Base-by-base conservation (phyloP, 2,329 filamentous ascomycete genomes). In the Chaetomiaceae sp. region DNA sequence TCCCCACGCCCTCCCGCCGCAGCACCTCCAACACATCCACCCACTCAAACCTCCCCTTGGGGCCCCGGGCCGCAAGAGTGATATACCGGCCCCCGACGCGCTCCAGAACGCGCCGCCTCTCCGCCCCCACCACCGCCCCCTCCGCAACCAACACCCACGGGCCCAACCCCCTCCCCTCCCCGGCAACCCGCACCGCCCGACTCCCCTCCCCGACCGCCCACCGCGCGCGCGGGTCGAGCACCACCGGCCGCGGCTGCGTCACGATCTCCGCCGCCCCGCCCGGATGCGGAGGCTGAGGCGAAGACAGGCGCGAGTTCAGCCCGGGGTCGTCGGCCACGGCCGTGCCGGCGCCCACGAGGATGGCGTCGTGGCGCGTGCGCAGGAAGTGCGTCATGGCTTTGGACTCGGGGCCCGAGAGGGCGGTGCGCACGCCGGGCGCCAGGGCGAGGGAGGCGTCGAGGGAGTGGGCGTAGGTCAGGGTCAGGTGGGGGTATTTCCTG, bases 381-480 rank as follows among this genome's bases (percentile, higher is more conserved):
- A 97, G 80, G 67, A 87, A 89, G 70, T 97, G 92, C 0, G 92
- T 96, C 89, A 97, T 95, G 48, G 88, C 81, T 70, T 96, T 96
- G 33, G 89, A 89, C 58, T 85, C 77, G 0, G 86, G 81, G 3
- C 91, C 91, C 1, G 92, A 97, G 13, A 97, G 80, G 0, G 80
- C 76, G 2, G 92, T 97, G 60, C 87, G 87, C n/a, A 83, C 76
- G 13, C 90, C 90, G 0, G 90, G 89, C 0, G 85, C 78, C 25
- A 92, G 77, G 1, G 90, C 82, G 46, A 95, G 78, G 49, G 84
- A 81, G 36, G 87, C 86, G 72, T 97, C 92, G 61, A 99, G 85
- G 4, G 91, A 96, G 6, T 86, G 87, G 20, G 94, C 92, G 69
- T 91, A 97, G 11, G 92, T 96, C 36, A 96, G 77, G 2, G 91